Percentiles rank a stretch among this genome's conserved stretches.
These are phyloP conservation scores for Aphanomyces euteiches DNA, from an alignment of 352 stramenopile genomes.

Conservation along the genomic window DNA sequence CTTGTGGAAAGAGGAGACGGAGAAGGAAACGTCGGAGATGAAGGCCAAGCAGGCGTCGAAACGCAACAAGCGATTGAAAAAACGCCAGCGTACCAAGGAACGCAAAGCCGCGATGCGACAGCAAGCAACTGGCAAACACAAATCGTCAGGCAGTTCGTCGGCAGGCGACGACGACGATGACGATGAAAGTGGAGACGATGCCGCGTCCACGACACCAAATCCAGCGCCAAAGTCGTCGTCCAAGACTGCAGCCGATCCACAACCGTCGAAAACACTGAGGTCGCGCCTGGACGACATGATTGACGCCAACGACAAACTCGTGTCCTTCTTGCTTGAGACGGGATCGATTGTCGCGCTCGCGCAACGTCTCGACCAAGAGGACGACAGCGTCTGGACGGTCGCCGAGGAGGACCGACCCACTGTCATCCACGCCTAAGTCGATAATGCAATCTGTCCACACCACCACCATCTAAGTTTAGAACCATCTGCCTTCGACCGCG, in stretches of 20 bases:
- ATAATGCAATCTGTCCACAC: too few species aligned
- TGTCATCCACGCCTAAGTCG: slow-evolving; percentile 58
- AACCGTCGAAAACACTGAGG: not conserved
- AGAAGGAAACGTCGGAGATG: slow-evolving; percentile 88
- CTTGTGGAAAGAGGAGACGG: slow-evolving; percentile 92
- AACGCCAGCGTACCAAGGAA: slow-evolving; percentile 77
- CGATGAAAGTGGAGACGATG: slow-evolving; percentile 41
- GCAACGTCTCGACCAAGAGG: slow-evolving; percentile 72
- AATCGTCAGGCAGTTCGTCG: slow-evolving; percentile 46
- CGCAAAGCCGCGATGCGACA: slow-evolving; percentile 64
- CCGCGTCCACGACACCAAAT: slow-evolving; percentile 31
- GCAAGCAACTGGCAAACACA: slow-evolving; percentile 39
- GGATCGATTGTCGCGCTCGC: slow-evolving; percentile 82
- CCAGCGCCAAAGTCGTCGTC: not conserved
- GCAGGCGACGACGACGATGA: slow-evolving; percentile 46
- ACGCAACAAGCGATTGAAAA: slow-evolving; percentile 81
- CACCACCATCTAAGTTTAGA: too few species aligned
- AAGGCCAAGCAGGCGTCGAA: slow-evolving; percentile 85
- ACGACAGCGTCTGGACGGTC: slow-evolving; percentile 81
- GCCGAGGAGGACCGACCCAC: slow-evolving; percentile 80
- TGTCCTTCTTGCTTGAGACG: slow-evolving; percentile 82
- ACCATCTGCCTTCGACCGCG: too few species aligned
- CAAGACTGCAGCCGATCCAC: not conserved
- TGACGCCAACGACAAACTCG: slow-evolving; percentile 73
- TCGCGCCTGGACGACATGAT: slow-evolving; percentile 80